Evolutionary conservation across 148 eudicot species (phyloP).

Genomic region (Diospyros lotus): DNA sequence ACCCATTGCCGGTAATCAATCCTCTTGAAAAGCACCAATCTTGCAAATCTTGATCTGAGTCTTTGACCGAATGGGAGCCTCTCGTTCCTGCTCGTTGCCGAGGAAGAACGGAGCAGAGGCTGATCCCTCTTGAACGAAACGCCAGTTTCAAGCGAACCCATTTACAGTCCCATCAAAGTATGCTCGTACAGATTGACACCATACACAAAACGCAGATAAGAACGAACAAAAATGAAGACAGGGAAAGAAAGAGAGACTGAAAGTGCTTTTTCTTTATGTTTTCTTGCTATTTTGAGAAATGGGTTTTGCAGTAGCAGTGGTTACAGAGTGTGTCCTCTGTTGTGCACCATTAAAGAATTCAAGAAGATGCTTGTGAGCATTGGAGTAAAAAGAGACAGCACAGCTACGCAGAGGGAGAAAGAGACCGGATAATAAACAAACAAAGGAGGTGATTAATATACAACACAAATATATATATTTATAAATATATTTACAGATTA

Average conservation of each 20-base stretch:
- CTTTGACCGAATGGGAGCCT: slow-evolving; percentile 33
- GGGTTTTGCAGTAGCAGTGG: slow-evolving; percentile 7
- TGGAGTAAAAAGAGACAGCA: not conserved
- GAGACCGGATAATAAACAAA: not conserved
- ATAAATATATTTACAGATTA: not conserved
- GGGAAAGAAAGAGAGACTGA: not conserved
- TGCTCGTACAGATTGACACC: not conserved
- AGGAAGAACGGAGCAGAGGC: slow-evolving; percentile 40
- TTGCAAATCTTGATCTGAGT: slow-evolving; percentile 71
- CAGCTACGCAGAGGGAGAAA: slow-evolving; percentile 8
- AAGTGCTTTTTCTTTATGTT: no score
- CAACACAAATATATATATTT: no score
- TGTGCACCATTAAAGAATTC: slow-evolving; percentile 9
- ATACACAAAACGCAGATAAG: not conserved
- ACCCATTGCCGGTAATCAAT: slow-evolving; percentile 60
- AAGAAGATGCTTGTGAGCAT: not conserved
- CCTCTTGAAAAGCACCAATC: slow-evolving; percentile 46
- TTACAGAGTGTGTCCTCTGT: not conserved
- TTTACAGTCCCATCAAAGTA: slow-evolving; percentile 47
- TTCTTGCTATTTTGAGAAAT: not conserved
- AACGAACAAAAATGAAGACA: not conserved
- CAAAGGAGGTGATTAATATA: not conserved
- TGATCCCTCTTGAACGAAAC: slow-evolving; percentile 56
- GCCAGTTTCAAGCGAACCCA: slow-evolving; percentile 75
- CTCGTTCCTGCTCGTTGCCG: slow-evolving; percentile 22